Percentiles rank a stretch among this genome's conserved stretches.
These are phyloP conservation scores for Pseudogymnoascus sp. DNA, from an alignment of 2,329 filamentous ascomycete species.

Conservation along the genomic window DNA sequence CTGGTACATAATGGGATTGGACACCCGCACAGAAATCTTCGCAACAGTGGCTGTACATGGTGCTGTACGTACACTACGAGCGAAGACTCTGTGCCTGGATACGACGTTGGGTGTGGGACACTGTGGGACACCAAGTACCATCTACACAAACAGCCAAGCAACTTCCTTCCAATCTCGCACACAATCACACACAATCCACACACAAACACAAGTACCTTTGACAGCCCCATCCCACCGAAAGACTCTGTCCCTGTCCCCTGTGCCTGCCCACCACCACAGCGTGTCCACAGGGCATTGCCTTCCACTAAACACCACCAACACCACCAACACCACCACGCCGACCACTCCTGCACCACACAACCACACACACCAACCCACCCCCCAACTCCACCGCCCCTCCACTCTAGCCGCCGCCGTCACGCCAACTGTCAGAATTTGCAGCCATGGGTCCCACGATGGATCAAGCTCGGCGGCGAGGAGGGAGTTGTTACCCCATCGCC, in stretches of 20 bases:
- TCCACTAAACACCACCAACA: neutral
- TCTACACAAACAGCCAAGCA: neutral
- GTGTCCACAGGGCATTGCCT: neutral
- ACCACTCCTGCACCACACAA: too few species aligned
- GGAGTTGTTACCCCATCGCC: neutral
- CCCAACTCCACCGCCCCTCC: neutral
- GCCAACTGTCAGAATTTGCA: slow-evolving; percentile 6
- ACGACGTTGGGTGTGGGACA: neutral
- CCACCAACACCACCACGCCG: neutral
- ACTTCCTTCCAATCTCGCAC: neutral
- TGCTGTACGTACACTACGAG: neutral
- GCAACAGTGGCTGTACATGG: neutral
- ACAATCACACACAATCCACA: too few species aligned
- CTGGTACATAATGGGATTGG: neutral
- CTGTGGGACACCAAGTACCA: neutral
- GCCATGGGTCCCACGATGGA: neutral
- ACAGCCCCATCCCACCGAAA: neutral
- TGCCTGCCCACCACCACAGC: neutral
- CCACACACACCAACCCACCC: neutral
- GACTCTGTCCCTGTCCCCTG: neutral
- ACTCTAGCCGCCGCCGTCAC: neutral
- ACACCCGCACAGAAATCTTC: neutral
- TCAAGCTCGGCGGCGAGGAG: neutral
- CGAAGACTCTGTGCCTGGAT: neutral
- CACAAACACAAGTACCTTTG: neutral